Evolutionary conservation across 768 basidiomycete genomes (phyloP).

Genomic region (Crassisporium funariophilum): DNA sequence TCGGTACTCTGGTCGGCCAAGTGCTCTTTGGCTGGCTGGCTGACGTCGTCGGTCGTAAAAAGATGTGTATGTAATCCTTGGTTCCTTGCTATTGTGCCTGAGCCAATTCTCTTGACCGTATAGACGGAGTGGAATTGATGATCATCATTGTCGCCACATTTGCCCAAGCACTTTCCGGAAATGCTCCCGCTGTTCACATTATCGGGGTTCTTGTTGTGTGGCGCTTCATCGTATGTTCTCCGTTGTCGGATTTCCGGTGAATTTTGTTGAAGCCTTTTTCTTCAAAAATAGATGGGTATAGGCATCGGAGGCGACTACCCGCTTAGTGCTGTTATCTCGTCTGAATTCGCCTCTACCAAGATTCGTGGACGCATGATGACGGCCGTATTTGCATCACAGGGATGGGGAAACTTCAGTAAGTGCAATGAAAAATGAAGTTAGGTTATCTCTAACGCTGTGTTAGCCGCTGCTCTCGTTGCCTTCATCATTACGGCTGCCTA

Average conservation of each 20-base stretch:
- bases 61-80: conserved; percentile 61
- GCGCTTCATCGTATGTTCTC: conserved; percentile 64
- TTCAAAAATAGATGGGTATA: conserved; percentile 57
- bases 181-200: conserved; percentile 65
- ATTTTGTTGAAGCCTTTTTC: background rate
- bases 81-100: background rate
- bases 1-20: conserved; percentile 77
- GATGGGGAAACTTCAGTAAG: conserved; percentile 83
- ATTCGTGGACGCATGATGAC: conserved; percentile 88
- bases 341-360: conserved; percentile 81
- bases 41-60: conserved; percentile 74
- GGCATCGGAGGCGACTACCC: conserved; percentile 94
- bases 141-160: conserved; percentile 83
- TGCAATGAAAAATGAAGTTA: too few species aligned
- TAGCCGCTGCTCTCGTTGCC: conserved; percentile 68
- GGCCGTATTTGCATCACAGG: conserved; percentile 83
- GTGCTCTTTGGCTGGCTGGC: conserved; percentile 82
- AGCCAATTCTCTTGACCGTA: background rate
- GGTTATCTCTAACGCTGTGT: background rate
- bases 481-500: conserved; percentile 66
- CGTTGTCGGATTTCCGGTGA: background rate
- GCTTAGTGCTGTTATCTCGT: conserved; percentile 81
- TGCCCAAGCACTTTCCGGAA: conserved; percentile 75
- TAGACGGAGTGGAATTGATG: conserved; percentile 75
- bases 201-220: conserved; percentile 80